Base-by-base conservation (phyloP, 1,284 basidiomycete species). In the Microbotryum lychnidis-dioicae region DNA sequence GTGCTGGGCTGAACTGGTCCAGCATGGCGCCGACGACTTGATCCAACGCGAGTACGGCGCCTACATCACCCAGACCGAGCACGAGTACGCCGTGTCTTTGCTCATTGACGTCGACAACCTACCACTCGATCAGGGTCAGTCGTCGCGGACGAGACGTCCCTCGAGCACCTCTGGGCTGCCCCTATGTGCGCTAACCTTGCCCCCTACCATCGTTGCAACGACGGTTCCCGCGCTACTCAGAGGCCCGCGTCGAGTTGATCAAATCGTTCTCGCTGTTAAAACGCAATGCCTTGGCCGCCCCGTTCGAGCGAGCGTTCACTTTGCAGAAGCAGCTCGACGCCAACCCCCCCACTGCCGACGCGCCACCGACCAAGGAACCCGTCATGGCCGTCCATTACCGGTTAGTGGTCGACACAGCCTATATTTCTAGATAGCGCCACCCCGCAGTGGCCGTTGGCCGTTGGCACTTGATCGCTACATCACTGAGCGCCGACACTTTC, bases 311-410 rank as follows among this genome's bases (percentile, higher is more conserved):
- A 37, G 92, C 89, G 0, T 98, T 97, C 77, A 79, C 80, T 45
- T 82, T 86, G n/a, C 92, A 97, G 77, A 89, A 89, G 72, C 75
- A 85, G 63, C 80, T 98, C 27, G 92, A 96, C 73, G 77, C 76
- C n/a, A 74, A 72, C 56, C 77, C 73, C 67, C 62, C 66, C 31
- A 72, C 79, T 7, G 77, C 82, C 23, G 86, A 79, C 5, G 63
- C 81, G 79, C 31, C 71, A 1, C 60, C 76, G 16, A 75, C 76
- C 57, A 83, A 84, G 64, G 87, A 89, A 51, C 87, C 94, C 48
- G 78, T 97, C 63, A 96, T 97, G 88, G 80, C 86, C 63, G 82
- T 99, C 69, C 87, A 93, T 76, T 98, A 98, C 77, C 85, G 92
- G 67, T 67, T 8, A 29, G 60, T 64, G 25, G 48, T 23, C 23